Percentiles rank a stretch among this genome's conserved stretches.
Conservation (phyloP, 441 rosid genomes). For the Brassica hybrid region DNA sequence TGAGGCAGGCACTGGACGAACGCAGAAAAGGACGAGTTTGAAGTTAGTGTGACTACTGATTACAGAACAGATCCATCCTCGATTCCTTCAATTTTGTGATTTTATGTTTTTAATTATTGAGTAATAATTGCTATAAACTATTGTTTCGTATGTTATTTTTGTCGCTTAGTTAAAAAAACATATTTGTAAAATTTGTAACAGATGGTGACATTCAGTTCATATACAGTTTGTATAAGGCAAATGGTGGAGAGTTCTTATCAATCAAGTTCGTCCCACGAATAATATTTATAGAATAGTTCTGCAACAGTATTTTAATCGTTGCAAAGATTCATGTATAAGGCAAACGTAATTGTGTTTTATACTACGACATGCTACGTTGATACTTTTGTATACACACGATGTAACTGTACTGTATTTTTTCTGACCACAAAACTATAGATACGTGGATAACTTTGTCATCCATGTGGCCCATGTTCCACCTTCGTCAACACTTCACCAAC, state of each 20-base stretch:
- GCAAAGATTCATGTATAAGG: not conserved
- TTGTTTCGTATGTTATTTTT: slow-evolving; percentile 23
- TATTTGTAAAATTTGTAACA: not conserved
- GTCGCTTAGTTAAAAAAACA: slow-evolving; percentile 7
- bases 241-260: not conserved
- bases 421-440: slow-evolving; percentile 25
- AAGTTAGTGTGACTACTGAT: slow-evolving; percentile 19
- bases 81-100: slow-evolving; percentile 20
- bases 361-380: not conserved
- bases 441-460: slow-evolving; percentile 20
- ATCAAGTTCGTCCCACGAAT: not conserved
- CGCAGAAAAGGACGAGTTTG: slow-evolving; percentile 73
- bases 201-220: slow-evolving; percentile 9
- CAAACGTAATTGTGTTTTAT: not conserved
- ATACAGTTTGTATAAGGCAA: not conserved
- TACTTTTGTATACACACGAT: not conserved
- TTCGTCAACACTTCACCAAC: slow-evolving; percentile 46
- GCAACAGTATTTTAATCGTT: not conserved
- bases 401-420: slow-evolving; percentile 5
- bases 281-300: not conserved
- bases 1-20: slow-evolving; percentile 77
- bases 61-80: slow-evolving; percentile 40
- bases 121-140: slow-evolving; percentile 28
- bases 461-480: slow-evolving; percentile 43
- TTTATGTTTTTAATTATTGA: slow-evolving; percentile 23